Base-by-base conservation (phyloP, 768 basidiomycete species). In the Dendrothele bispora region DNA sequence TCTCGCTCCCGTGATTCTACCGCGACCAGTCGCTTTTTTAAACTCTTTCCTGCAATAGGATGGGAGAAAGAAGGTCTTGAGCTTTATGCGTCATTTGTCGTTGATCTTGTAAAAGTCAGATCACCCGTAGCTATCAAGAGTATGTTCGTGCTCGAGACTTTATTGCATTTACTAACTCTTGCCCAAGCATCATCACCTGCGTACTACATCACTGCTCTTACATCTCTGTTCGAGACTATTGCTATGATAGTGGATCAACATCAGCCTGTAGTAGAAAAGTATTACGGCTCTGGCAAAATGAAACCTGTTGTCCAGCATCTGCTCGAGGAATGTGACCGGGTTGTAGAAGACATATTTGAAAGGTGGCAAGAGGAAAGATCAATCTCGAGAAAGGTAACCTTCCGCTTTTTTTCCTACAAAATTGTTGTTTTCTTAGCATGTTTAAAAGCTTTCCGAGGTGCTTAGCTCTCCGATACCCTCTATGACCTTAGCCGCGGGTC, bases 241-340 rank as follows among this genome's bases (percentile, higher is more conserved):
- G 97, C 95, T 0, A 82, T 91, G 74, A 93, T 99, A 54, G 86
- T 99, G 18, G 93, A 95, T 58, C 97, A 99, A 60, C 97, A 99
- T 61, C 95, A 97, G 55, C 91, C 93, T 2, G 83, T 99, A 4
- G 95, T 99, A 1, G 95, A 98, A 61, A 98, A 97, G 68, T 98
- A 99, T 67, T 99, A 99, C 58, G 97, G 97, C 0, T 56, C 65
- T 7, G 89, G 92, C 1, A 87, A 88, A 63, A 98, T 98, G 95
- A 70, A 75, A 34, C 78, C 68, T 28, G 92, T 95, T 11, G 79
- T 94, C 2, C 70, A 76, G 20, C 77, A 84, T 35, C 72, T 99
- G 7, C 65, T 97, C 39, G 80, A 84, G 48, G 95, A 98, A 61
- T 90, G 89, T 45, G 95, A 98, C 65, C 75, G 84, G 26, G 88